A percentile compares a stretch with the other conserved stretches of the same genome.
phyloP scores from a whole-genome alignment of 1,139 yeast genomes.

The Blastobotrys indianensis region DNA sequence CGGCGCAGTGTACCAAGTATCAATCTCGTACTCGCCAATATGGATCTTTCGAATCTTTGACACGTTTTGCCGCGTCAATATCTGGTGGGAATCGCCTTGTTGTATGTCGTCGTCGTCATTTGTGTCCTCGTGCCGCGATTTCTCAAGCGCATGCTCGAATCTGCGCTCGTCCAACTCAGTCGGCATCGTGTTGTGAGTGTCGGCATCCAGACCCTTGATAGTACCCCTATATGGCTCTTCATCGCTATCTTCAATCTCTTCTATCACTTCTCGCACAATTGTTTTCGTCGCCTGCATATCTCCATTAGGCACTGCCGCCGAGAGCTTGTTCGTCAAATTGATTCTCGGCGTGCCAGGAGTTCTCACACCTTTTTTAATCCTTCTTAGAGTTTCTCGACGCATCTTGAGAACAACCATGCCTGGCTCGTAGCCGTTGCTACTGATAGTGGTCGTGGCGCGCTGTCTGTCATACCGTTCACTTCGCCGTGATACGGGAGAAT shows the following conservation, averaged over 20 bases:
- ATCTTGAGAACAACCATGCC: conserved; percentile 7
- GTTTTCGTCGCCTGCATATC: conserved; percentile 6
- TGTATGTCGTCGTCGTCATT: no score
- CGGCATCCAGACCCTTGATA: conserved; percentile 52
- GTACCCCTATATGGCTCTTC: conserved; percentile 59
- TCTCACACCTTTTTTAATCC: conserved; percentile 10
- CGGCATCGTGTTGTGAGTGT: conserved; percentile 58
- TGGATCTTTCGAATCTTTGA: conserved; percentile 51
- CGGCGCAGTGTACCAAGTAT: conserved; percentile 91
- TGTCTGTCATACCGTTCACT: no score
- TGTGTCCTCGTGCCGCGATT: neutral
- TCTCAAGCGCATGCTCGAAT: conserved; percentile 39
- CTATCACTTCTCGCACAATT: conserved; percentile 13
- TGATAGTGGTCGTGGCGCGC: conserved; percentile 2
- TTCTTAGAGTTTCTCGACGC: conserved; percentile 1
- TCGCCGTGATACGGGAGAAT: no score
- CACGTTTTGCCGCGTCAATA: conserved; percentile 10
- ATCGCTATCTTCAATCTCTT: conserved; percentile 23
- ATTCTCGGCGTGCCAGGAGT: conserved; percentile 11
- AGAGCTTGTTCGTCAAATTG: conserved; percentile 8
- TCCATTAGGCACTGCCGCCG: conserved; percentile 1
- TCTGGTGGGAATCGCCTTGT: neutral
- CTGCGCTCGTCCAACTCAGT: conserved; percentile 43
- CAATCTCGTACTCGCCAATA: conserved; percentile 66
- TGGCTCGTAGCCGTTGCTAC: neutral